Base-by-base conservation (phyloP, 441 rosid genomes). In the Jatropha multifida region DNA sequence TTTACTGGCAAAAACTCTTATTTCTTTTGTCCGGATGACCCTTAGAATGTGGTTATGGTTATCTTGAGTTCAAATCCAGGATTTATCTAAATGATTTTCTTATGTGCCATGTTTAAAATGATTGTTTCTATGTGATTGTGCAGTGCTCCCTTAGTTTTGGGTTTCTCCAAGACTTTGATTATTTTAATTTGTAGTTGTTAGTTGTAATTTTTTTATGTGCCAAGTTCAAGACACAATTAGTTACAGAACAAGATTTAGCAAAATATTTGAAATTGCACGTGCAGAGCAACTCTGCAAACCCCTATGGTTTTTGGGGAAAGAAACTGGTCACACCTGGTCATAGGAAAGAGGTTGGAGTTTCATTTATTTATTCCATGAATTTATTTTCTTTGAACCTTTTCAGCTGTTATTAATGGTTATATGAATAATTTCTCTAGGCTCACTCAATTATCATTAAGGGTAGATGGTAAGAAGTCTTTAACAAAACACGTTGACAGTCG, bases 231-330 rank as follows among this genome's bases (percentile, higher is more conserved):
- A 81, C 89, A 56, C 96, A 88, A 78, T 95, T 97, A 95, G 95
- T 92, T 79, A 87, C 95, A 81, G 98, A 95, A 86, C 97, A 95
- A 83, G 97, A 90, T 85, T 84, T 95, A 84, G 98, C 98, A 15
- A 93, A 88, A 83, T 96, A 92, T 52, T 84, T 93, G 85, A 90
- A 87, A 77, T 74, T 90, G 73, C 95, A 95, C 65, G 76, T 2
- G 32, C 92, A 27, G 93, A 92, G 88, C 98, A 92, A 81, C 92
- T 93, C 42, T 88, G 94, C 23, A 88, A 92, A 59, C 89, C 83
- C 68, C 79, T 95, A 67, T 83, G 92, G 37, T 82, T 85, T 74
- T 90, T 93, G 93, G 84, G 95, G 90, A 84, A 90, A 95, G 79
- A 91, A 92, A 66, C 83, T 93, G 68, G 81, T 92, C 42, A 88